Base-by-base conservation (phyloP, 2,329 filamentous ascomycete species). In the Colletotrichum ledebouriae region DNA sequence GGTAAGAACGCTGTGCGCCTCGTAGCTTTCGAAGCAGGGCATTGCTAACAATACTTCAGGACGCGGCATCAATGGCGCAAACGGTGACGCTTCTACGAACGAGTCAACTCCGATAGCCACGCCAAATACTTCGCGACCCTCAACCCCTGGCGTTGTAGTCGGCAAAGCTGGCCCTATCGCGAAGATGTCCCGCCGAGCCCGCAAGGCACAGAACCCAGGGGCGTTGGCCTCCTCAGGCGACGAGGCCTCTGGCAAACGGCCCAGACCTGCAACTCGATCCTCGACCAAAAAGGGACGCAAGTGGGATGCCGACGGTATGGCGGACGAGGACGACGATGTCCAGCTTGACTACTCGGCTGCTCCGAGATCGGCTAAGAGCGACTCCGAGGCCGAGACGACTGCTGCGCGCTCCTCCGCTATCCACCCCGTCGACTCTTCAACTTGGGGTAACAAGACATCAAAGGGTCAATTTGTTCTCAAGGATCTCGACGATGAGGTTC, bases 391-490 rank as follows among this genome's bases (percentile, higher is more conserved):
- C 34, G 81, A 87, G 60, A 78, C 79, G 1, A 47, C 52, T 9
- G 77, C 77, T 20, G 85, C 82, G 44, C 85, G 87, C 56, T 83
- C 85, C 15, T 85, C 88, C 22, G 86, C 87, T 10, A 80, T 97
- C 3, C 92, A 97, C 74, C 87, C 89, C 47, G 89, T 98, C 37
- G 90, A 94, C 70, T 87, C 92, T 58, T 89, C 90, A 12, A 90
- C 92, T 1, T 98, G 94, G 94, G 96, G 96, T 41, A 92, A 87
- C 41, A 91, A 89, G 75, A 97, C 92, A 13, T 88, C 87, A 59
- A 94, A 95, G 81, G 96, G 96, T 59, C 93, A 98, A 76, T 99
- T 98, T 75, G 91, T 98, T 56, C 83, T 99, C 71, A 97, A 93
- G 76, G 96, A 99, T 75, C 82, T 99, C 6, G 95, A 94, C 70